Conservation (phyloP, 2,329 filamentous ascomycete genomes). For the Nothophoma quercina region DNA sequence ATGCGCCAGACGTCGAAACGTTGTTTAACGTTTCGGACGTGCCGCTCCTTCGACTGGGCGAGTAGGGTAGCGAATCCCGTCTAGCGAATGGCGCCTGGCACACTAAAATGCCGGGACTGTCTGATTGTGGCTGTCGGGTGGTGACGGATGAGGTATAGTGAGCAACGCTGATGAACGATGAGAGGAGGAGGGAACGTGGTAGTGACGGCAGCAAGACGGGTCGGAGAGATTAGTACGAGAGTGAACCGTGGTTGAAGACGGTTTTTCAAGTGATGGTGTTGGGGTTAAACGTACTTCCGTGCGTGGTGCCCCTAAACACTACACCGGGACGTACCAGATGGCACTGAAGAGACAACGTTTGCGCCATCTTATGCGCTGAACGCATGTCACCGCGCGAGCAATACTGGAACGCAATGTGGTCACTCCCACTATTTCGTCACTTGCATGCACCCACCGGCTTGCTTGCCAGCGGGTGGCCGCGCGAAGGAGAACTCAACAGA, state of each 20-base stretch:
- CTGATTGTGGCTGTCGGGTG: background rate
- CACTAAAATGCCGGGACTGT: background rate
- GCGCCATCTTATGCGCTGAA: background rate
- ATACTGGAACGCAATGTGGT: background rate
- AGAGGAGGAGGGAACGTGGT: conserved; percentile 3
- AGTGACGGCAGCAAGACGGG: background rate
- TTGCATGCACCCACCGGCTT: background rate
- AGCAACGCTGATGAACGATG: conserved; percentile 1
- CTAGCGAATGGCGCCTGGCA: conserved; percentile 9
- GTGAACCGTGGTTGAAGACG: conserved; percentile 7
- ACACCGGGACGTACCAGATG: background rate
- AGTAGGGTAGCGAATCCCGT: conserved; percentile 5
- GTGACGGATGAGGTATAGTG: background rate
- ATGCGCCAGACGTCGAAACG: conserved; percentile 14
- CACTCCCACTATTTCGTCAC: background rate
- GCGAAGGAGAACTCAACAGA: conserved; percentile 3
- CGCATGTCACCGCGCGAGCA: background rate
- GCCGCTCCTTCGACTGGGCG: conserved; percentile 18
- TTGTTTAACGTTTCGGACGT: conserved; percentile 16
- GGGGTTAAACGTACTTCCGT: background rate
- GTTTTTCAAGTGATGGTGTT: background rate
- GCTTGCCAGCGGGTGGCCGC: background rate
- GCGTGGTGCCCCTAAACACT: conserved; percentile 2
- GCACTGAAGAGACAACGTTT: background rate
- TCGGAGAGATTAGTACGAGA: background rate